Conservation (phyloP, 2,329 filamentous ascomycete species). For the Helotiales sp. region DNA sequence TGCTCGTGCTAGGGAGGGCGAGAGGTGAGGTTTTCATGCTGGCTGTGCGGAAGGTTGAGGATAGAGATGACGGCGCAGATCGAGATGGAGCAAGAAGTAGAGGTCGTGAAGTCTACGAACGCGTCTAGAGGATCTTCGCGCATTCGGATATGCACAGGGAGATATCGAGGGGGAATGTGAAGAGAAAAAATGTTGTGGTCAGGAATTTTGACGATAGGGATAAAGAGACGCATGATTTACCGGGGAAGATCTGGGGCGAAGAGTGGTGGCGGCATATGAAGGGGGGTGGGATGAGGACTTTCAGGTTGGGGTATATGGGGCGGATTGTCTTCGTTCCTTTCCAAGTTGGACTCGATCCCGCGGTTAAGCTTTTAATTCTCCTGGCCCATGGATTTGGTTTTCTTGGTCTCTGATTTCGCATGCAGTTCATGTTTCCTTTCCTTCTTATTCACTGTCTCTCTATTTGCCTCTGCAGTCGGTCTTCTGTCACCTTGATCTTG, state of each 20-base stretch:
- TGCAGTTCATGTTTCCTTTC: no score
- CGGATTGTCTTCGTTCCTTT: no score
- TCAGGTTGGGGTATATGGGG: not conserved
- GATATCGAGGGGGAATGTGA: not conserved
- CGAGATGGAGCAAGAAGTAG: not conserved
- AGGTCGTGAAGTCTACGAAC: not conserved
- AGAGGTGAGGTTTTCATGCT: not conserved
- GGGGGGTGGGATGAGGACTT: not conserved
- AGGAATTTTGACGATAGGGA: not conserved
- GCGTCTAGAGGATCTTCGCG: not conserved
- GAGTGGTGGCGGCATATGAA: not conserved
- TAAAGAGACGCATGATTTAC: not conserved
- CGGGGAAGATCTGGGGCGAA: not conserved
- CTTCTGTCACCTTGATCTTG: no score
- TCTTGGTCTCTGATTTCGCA: no score
- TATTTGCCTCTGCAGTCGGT: no score
- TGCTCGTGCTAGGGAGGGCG: not conserved
- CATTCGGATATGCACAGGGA: not conserved
- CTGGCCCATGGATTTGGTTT: no score
- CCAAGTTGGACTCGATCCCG: no score
- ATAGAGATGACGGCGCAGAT: no score
- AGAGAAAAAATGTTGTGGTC: not conserved
- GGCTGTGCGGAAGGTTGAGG: not conserved
- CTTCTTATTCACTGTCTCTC: no score
- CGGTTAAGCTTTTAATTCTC: no score